phyloP scores from a whole-genome alignment of 2,329 filamentous ascomycete genomes.

The Pyricularia sp. region DNA sequence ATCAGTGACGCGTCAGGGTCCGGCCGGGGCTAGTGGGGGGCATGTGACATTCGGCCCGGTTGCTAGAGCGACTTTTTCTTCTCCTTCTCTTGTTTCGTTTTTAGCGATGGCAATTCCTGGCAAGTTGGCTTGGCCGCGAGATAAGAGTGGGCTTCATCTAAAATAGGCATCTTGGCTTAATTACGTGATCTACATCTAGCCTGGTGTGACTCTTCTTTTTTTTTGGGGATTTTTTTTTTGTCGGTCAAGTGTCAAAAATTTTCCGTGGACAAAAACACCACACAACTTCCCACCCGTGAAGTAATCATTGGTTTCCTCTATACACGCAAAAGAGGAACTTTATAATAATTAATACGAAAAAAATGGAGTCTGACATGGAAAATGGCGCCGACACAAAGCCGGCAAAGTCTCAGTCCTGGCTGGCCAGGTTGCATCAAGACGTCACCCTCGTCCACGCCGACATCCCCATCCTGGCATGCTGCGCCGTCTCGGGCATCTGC shows the following conservation, averaged over 20 bases:
- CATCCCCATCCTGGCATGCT: constrained; percentile 28
- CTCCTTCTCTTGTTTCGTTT: neutral
- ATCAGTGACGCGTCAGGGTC: neutral
- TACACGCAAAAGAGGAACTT: neutral
- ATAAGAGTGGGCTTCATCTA: neutral
- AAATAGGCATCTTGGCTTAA: neutral
- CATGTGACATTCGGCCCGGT: neutral
- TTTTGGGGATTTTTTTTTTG: neutral
- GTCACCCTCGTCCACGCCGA: constrained; percentile 17
- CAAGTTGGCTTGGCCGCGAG: neutral
- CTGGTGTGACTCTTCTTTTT: neutral
- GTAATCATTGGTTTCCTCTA: neutral
- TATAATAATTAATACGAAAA: neutral
- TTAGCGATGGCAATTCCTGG: neutral
- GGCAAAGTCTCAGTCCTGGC: neutral
- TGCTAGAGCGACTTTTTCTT: neutral
- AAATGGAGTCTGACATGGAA: neutral
- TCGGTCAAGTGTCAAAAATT: neutral
- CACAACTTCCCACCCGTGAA: neutral
- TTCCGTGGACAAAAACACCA: neutral
- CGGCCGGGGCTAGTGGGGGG: too few species aligned
- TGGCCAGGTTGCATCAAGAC: constrained; percentile 7
- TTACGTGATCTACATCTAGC: neutral
- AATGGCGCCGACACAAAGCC: neutral
- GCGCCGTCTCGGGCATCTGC: constrained; percentile 27